Base-by-base conservation (phyloP, 306 rosid genomes). In the Lithocarpus polystachyus region DNA sequence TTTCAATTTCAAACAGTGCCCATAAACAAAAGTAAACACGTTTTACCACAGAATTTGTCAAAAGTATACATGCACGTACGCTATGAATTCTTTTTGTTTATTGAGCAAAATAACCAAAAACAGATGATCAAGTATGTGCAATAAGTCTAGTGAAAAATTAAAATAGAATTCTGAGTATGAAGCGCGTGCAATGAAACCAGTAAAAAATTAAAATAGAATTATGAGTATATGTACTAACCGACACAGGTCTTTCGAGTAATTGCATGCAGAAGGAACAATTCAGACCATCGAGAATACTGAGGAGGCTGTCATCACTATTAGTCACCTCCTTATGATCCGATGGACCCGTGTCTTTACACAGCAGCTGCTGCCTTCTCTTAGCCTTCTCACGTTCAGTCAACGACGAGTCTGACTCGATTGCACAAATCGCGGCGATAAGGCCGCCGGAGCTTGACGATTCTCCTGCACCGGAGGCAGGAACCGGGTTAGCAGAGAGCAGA, bases 241-340 rank as follows among this genome's bases (percentile, higher is more conserved):
- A 88, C 3, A 92, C 94, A 12, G 98, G 97, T 56, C 94, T 88
- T 4, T 94, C 96, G 0, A 92, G 96, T 5, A 92, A 72, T 57
- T 87, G 89, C 89, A 85, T 81, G 83, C 96, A 92, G n/a, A 88
- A 65, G 2, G 92, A 87, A n/a, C 97, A 94, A 62, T 82, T 89
- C 4, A 93, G 53, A 9, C 82, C 87, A 8, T 71, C 79, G 3
- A 90, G 71, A 56, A 86, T 75, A 52, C 81, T 86, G 8, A 83
- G 76, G 1, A 88, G 75, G 20, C 74, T 87, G 1, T 69, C 28
- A 3, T 9, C 59, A 1, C 5, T 73, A 4, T 33, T 17, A 14
- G 35, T 67, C 23, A 6, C 5, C 71, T 76, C 73, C 31, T 62
- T 53, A 72, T 62, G 1, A 67, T 33, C 65, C 2, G 71, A 67